A percentile compares a stretch with the other conserved stretches of the same genome.
phyloP scores from a whole-genome alignment of 2,329 filamentous ascomycete species.

The Aspergillus quadrilineatus region DNA sequence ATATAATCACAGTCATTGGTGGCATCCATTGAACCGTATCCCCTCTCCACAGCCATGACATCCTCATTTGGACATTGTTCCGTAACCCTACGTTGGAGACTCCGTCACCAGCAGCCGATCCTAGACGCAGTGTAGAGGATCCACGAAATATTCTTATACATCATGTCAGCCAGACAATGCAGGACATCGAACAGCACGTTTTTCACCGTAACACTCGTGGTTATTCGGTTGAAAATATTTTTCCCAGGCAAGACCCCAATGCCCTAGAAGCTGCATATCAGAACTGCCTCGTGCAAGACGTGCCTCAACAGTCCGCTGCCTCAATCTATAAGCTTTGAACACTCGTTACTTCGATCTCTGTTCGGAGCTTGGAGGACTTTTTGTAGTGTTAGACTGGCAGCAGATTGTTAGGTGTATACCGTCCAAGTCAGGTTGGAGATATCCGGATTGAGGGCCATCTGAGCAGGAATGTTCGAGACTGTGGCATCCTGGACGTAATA shows the following conservation, averaged over 20 bases:
- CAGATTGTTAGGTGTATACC: slow-evolving; percentile 5
- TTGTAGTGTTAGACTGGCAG: slow-evolving; percentile 7
- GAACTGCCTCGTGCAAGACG: neutral
- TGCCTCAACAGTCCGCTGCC: neutral
- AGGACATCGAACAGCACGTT: neutral
- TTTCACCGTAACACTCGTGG: slow-evolving; percentile 10
- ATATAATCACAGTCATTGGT: slow-evolving; percentile 4
- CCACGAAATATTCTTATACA: slow-evolving; percentile 3
- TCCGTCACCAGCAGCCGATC: slow-evolving; percentile 1
- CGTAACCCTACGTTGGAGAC: neutral
- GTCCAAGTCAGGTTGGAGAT: neutral
- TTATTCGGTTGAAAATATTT: slow-evolving; percentile 10
- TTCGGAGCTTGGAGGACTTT: slow-evolving; percentile 8
- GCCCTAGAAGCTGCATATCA: neutral
- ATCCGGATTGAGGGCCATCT: neutral
- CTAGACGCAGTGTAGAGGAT: slow-evolving; percentile 5
- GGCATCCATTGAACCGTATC: slow-evolving; percentile 7
- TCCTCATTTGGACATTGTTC: slow-evolving; percentile 2
- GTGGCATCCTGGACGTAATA: neutral
- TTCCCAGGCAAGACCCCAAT: neutral
- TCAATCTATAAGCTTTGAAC: slow-evolving; percentile 10
- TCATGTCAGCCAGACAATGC: neutral
- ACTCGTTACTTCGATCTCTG: slow-evolving; percentile 6
- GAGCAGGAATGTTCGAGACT: neutral
- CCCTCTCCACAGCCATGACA: slow-evolving; percentile 7